Percentiles rank a stretch among this genome's conserved stretches.
These are phyloP conservation scores for Cyclotella baltica DNA, from an alignment of 108 stramenopile species.

Conservation along the genomic window DNA sequence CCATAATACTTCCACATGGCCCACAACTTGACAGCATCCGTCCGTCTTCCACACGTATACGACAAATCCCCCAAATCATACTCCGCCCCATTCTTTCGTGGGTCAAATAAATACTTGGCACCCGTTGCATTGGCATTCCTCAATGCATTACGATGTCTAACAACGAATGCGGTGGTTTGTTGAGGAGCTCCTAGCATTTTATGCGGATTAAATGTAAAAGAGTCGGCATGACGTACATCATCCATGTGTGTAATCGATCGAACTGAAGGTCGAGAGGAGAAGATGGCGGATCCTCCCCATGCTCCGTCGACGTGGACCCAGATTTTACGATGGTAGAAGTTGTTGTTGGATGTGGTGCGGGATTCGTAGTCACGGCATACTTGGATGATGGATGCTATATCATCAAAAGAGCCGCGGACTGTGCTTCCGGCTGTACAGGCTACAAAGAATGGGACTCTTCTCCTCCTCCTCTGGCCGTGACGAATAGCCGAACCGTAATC, in stretches of 20 bases:
- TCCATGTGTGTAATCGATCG: conserved; percentile 45
- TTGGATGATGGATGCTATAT: conserved; percentile 51
- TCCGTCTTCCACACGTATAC: conserved; percentile 62
- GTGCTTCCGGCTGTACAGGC: conserved; percentile 65
- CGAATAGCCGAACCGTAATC: background rate
- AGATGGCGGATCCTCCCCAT: conserved; percentile 68
- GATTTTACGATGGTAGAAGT: conserved; percentile 34
- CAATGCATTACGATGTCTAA: conserved; percentile 41
- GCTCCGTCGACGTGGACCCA: conserved; percentile 74
- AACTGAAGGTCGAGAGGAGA: conserved; percentile 36
- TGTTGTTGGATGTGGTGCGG: background rate
- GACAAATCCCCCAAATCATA: conserved; percentile 67
- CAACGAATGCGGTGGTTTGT: conserved; percentile 62
- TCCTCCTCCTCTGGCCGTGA: background rate
- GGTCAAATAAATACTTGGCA: conserved; percentile 65
- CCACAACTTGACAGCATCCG: conserved; percentile 66
- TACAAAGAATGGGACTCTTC: conserved; percentile 61
- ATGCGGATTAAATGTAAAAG: conserved; percentile 70
- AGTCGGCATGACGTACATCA: conserved; percentile 52
- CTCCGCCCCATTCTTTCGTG: conserved; percentile 59
- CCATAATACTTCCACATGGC: conserved; percentile 60
- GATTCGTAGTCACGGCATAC: conserved; percentile 52
- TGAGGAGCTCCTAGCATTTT: conserved; percentile 71
- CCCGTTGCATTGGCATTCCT: conserved; percentile 51
- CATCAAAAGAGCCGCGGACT: conserved; percentile 66